Conservation (phyloP, 352 stramenopile species). For the Sclerospora graminicola region DNA sequence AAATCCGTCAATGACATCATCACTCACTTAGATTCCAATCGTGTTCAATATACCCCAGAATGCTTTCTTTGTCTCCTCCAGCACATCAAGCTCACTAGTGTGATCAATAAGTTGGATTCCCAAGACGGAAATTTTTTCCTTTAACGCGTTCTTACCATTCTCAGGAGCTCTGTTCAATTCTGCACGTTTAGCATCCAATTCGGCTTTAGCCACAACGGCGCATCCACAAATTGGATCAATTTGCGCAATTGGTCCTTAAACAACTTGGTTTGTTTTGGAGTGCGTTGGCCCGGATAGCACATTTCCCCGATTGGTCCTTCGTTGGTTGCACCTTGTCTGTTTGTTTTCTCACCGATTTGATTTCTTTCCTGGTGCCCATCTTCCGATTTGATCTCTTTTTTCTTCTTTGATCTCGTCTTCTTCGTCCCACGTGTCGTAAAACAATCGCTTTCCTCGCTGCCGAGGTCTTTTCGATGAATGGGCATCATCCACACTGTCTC, state of each 20-base stretch:
- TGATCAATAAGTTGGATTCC: slow-evolving; percentile 28
- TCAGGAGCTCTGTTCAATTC: too few relatives aligned
- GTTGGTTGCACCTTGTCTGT: slow-evolving; percentile 8
- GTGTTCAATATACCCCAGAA: slow-evolving; percentile 18
- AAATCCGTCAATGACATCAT: slow-evolving; percentile 47
- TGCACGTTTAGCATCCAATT: too few relatives aligned
- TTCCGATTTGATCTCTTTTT: slow-evolving; percentile 6
- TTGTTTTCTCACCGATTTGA: slow-evolving; percentile 5
- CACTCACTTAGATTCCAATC: slow-evolving; percentile 30
- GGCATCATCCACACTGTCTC: slow-evolving; percentile 1
- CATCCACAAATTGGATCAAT: slow-evolving; percentile 58
- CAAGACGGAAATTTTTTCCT: slow-evolving; percentile 14
- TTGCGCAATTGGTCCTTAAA: slow-evolving; percentile 49
- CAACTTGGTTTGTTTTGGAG: too few relatives aligned
- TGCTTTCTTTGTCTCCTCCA: slow-evolving; percentile 50
- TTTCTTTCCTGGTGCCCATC: background rate
- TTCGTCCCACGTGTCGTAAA: slow-evolving; percentile 7
- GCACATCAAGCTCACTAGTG: slow-evolving; percentile 42
- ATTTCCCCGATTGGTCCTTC: slow-evolving; percentile 49
- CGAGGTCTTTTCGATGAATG: slow-evolving; percentile 19
- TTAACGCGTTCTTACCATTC: slow-evolving; percentile 28
- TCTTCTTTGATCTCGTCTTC: too few relatives aligned
- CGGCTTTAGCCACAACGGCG: slow-evolving; percentile 41
- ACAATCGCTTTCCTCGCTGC: slow-evolving; percentile 12
- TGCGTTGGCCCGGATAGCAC: too few relatives aligned